Evolutionary conservation across 1,139 yeast genomes (phyloP), one percentile per base, ranked within the genome.

Genomic region (Scheffersomyces stambukii): DNA sequence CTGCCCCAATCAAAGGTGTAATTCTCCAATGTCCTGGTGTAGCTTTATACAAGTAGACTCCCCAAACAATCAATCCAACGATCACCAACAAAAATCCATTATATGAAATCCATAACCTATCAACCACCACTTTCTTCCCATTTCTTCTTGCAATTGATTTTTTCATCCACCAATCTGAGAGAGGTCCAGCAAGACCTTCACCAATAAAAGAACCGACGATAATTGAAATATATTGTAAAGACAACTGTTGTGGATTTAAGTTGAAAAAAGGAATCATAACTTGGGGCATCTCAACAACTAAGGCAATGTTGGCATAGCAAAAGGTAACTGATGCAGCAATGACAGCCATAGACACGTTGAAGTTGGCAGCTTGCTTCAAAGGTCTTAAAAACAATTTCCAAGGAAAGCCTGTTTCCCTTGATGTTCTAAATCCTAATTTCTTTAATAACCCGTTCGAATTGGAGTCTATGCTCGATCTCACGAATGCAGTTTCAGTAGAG

Each of bases 91-190:
- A 14, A 23, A 37, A 51, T 4, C 57, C 57, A 26, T 33, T 29
- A 33, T 52, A 52, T 5, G 50, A 33, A 16, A 45, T 25, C 45
- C 46, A 40, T 28, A 52, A 37, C 17, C 57, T 37, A 25, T 49
- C 52, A 28, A 39, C 51, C 19, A 45, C 36, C 14, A 40, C 32
- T 33, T 37, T 32, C 16, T 32, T 21, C 12, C 48, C 44, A 10
- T 38, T 33, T 27, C 52, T 35, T 21, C 27, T 36, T 9, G 21
- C 29, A 21, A 27, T 30, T 28, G 41, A 27, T 18, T 33, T 28
- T 18, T 34, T 35, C 54, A 52, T 50, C 54, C 53, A 49, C 42
- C 41, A 40, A 33, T 52, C 57, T 12, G 54, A 49, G 11, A 44
- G 33, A 5, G 52, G 48, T 12, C 57, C 57, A 8, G 51, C 47